phyloP scores from a whole-genome alignment of 2,329 filamentous ascomycete genomes.

The Trichocomaceae sp. region DNA sequence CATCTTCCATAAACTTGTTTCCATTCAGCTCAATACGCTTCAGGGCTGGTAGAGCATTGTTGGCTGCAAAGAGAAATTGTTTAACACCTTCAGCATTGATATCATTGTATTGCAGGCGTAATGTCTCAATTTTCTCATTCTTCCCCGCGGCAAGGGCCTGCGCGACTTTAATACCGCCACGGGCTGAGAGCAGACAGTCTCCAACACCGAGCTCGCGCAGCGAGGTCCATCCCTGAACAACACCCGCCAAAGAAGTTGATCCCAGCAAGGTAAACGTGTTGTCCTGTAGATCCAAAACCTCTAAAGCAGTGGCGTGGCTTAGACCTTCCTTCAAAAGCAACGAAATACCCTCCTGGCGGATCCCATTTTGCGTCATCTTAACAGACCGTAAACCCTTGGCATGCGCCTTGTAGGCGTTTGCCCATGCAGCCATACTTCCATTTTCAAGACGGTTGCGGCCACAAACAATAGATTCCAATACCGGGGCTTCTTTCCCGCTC shows the following conservation, averaged over 20 bases:
- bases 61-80: constrained; percentile 61
- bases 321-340: constrained; percentile 74
- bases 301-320: constrained; percentile 59
- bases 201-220: constrained; percentile 80
- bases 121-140: constrained; percentile 70
- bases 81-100: constrained; percentile 72
- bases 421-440: constrained; percentile 94
- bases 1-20: constrained; percentile 88
- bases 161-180: constrained; percentile 68
- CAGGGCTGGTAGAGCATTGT: constrained; percentile 63
- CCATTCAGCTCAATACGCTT: constrained; percentile 90
- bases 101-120: constrained; percentile 90
- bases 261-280: constrained; percentile 89
- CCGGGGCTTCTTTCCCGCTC: constrained; percentile 63
- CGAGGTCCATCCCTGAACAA: constrained; percentile 65
- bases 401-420: constrained; percentile 76
- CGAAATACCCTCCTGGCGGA: constrained; percentile 85
- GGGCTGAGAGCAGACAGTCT: constrained; percentile 74
- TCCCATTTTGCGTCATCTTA: constrained; percentile 98
- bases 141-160: constrained; percentile 65
- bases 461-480: constrained; percentile 94
- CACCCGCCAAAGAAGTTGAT: constrained; percentile 68
- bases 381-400: constrained; percentile 69
- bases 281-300: constrained; percentile 85
- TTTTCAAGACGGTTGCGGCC: constrained; percentile 94